A percentile compares a stretch with the other conserved stretches of the same genome.
Conservation (phyloP, 768 basidiomycete species). For the Infundibulicybe gibba region DNA sequence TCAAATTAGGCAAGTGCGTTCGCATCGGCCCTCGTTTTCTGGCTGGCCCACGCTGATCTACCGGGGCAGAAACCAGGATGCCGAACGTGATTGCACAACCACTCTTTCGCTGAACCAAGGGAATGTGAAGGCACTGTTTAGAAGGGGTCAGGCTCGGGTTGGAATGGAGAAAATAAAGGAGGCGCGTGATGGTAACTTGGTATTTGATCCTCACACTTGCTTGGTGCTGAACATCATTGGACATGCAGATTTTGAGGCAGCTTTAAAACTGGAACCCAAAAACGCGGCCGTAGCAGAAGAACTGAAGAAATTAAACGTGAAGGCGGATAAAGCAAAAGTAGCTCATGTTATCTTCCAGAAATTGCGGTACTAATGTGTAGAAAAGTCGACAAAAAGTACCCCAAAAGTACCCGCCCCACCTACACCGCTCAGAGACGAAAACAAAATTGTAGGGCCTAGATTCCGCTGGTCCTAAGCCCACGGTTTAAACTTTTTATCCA, state of each 20-base stretch:
- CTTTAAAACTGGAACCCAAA: conserved; percentile 56
- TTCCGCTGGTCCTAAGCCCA: not conserved
- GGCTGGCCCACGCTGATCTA: conserved; percentile 8
- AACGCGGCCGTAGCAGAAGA: conserved; percentile 66
- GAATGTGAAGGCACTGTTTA: conserved; percentile 79
- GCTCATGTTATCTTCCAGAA: not conserved
- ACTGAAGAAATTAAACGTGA: conserved; percentile 44
- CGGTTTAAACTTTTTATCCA: not conserved
- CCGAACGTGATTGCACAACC: conserved; percentile 73
- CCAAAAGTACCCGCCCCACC: not conserved
- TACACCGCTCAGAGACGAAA: conserved; percentile 37
- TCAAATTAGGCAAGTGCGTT: conserved; percentile 94
- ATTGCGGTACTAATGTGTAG: not conserved
- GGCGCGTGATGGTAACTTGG: conserved; percentile 56
- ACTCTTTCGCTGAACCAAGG: conserved; percentile 50
- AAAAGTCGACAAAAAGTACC: not conserved
- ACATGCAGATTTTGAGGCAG: conserved; percentile 54
- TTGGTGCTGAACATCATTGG: not conserved
- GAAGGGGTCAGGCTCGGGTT: conserved; percentile 70
- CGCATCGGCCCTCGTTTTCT: conserved; percentile 4
- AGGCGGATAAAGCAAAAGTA: conserved; percentile 33
- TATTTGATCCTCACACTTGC: conserved; percentile 6
- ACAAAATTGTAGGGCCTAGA: conserved; percentile 55
- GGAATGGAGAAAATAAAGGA: conserved; percentile 50
- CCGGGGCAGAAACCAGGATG: conserved; percentile 63